Percentiles rank a stretch among this genome's conserved stretches.
phyloP scores from a whole-genome alignment of 345 rosid genomes.

The Eutrema heterophyllum region DNA sequence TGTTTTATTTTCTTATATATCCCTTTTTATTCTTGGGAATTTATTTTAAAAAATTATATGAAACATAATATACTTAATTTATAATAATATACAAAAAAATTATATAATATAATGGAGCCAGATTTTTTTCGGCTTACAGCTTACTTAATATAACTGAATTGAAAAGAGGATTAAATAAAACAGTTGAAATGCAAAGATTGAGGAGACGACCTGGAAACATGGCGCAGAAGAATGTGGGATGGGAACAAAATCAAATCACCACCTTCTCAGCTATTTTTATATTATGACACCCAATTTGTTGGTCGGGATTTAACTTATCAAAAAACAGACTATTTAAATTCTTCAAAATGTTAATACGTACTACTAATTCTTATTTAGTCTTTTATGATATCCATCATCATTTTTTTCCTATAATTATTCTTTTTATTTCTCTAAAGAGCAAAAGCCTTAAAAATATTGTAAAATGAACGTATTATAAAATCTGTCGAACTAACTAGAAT shows the following conservation, averaged over 20 bases:
- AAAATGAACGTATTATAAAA: background rate
- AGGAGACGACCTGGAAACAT: constrained; percentile 19
- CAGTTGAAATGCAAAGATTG: constrained; percentile 1
- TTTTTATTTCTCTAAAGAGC: background rate
- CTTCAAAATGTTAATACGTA: background rate
- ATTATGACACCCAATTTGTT: background rate
- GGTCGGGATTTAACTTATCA: background rate
- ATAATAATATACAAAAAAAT: too few species aligned
- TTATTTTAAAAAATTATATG: too few species aligned
- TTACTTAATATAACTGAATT: too few species aligned
- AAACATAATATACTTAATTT: too few species aligned
- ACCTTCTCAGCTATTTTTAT: background rate
- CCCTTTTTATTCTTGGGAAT: too few species aligned
- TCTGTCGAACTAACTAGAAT: background rate
- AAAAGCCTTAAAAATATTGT: background rate
- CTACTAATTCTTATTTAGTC: background rate
- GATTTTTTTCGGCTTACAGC: too few species aligned
- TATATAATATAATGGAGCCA: background rate
- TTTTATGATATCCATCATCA: background rate
- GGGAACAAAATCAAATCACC: constrained; percentile 1
- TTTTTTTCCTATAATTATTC: background rate
- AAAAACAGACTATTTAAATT: background rate
- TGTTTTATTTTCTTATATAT: too few species aligned
- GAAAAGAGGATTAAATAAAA: background rate
- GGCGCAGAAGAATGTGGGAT: constrained; percentile 23